Percentiles rank a stretch among this genome's conserved stretches.
Conservation (phyloP, 495 filamentous ascomycete species). For the Penicillium soppii region DNA sequence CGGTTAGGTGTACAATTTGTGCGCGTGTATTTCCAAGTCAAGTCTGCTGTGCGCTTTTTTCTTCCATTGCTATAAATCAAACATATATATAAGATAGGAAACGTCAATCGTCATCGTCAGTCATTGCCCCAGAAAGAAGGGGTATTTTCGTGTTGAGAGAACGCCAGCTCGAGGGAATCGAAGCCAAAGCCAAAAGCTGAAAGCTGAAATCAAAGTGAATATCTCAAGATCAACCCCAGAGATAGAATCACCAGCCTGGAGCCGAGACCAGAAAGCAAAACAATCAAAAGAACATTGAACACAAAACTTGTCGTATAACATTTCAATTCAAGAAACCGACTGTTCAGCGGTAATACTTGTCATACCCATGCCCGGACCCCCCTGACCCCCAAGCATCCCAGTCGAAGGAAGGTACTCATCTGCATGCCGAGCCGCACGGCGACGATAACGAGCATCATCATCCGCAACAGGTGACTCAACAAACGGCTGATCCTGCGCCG, state of each 20-base stretch:
- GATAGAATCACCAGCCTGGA: no score
- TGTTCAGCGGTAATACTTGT: conserved; percentile 36
- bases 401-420: conserved; percentile 45
- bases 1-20: no score
- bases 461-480: conserved; percentile 22
- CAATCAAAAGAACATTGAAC: no score
- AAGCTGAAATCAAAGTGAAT: background rate
- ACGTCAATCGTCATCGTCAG: conserved; percentile 19
- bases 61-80: background rate
- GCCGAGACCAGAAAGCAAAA: no score
- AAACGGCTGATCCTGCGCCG: conserved; percentile 30
- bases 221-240: conserved; percentile 1
- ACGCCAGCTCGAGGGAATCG: conserved; percentile 17
- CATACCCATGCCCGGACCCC: conserved; percentile 16
- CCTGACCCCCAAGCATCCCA: conserved; percentile 33
- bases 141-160: conserved; percentile 25
- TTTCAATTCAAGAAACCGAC: no score
- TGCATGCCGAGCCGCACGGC: conserved; percentile 25
- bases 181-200: conserved; percentile 2
- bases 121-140: conserved; percentile 18
- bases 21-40: background rate
- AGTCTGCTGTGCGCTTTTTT: background rate
- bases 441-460: conserved; percentile 29
- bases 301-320: no score
- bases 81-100: conserved; percentile 5